A percentile compares a stretch with the other conserved stretches of the same genome.
These are phyloP conservation scores for Neophaeococcomyces aloes DNA, from an alignment of 2,329 filamentous ascomycete genomes.

Conservation along the genomic window DNA sequence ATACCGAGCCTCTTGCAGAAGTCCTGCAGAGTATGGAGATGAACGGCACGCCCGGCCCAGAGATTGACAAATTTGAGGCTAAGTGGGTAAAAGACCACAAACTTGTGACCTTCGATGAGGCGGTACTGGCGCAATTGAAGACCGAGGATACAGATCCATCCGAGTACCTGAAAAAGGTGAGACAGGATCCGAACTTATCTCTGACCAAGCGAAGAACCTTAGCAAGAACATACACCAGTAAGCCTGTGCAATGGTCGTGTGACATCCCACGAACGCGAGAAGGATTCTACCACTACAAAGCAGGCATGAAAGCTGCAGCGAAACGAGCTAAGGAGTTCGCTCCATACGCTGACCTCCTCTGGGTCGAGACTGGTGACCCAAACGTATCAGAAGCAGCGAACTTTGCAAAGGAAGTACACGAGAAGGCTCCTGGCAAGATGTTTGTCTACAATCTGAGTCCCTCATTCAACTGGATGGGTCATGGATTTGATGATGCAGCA, in stretches of 20 bases:
- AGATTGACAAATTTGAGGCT: conserved; percentile 79
- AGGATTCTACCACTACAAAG: conserved; percentile 77
- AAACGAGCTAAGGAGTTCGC: conserved; percentile 88
- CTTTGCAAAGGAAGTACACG: conserved; percentile 67
- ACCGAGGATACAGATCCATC: conserved; percentile 52
- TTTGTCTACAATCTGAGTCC: conserved; percentile 94
- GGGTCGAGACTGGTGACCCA: conserved; percentile 92
- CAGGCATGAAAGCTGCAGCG: conserved; percentile 63
- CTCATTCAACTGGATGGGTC: conserved; percentile 97
- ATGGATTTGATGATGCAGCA: conserved; percentile 74
- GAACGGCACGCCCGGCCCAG: conserved; percentile 60
- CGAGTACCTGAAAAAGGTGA: conserved; percentile 55
- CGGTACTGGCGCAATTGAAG: conserved; percentile 63
- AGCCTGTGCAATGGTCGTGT: conserved; percentile 72
- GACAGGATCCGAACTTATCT: conserved; percentile 60
- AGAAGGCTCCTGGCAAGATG: conserved; percentile 63
- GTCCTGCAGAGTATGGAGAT: conserved; percentile 83
- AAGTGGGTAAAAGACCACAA: conserved; percentile 79
- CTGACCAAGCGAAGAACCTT: conserved; percentile 66
- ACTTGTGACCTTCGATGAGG: conserved; percentile 86
- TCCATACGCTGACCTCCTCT: conserved; percentile 86
- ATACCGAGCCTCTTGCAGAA: conserved; percentile 73
- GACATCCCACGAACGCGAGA: conserved; percentile 88
- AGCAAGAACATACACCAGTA: conserved; percentile 55
- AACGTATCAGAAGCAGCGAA: conserved; percentile 63